These are phyloP conservation scores for Starmera pachycereana DNA, from an alignment of 805 yeast genomes.

Conservation along the genomic window DNA sequence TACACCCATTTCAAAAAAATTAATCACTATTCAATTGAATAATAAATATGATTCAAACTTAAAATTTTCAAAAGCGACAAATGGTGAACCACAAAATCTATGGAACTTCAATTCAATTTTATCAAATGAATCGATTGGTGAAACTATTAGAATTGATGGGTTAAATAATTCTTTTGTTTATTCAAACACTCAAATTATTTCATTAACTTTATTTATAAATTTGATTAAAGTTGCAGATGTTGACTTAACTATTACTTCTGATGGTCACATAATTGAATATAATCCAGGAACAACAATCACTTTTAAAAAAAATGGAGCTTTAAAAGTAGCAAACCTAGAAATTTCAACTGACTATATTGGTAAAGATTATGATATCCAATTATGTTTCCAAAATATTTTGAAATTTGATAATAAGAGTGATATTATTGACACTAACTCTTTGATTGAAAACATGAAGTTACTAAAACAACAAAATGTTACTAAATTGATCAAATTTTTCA, in stretches of 20 bases:
- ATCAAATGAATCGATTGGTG: slow-evolving; percentile 66
- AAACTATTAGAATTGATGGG: slow-evolving; percentile 54
- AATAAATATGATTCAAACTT: slow-evolving; percentile 40
- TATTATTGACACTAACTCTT: slow-evolving; percentile 15
- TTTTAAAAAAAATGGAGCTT: slow-evolving; percentile 24
- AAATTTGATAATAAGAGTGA: slow-evolving; percentile 36
- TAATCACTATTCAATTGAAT: slow-evolving; percentile 37
- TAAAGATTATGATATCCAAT: slow-evolving; percentile 48
- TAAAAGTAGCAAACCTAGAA: slow-evolving; percentile 37
- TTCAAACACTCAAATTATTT: slow-evolving; percentile 41
- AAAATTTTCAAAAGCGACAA: slow-evolving; percentile 57
- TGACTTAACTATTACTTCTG: slow-evolving; percentile 36
- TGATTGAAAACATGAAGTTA: slow-evolving; percentile 35
- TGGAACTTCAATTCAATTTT: slow-evolving; percentile 73
- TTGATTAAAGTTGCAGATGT: slow-evolving; percentile 56
- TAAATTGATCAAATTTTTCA: slow-evolving; percentile 49
- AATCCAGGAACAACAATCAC: slow-evolving; percentile 36
- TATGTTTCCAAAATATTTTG: slow-evolving; percentile 41
- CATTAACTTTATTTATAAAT: slow-evolving; percentile 49
- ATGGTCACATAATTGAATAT: slow-evolving; percentile 37
- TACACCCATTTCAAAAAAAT: slow-evolving; percentile 21
- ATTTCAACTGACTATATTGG: slow-evolving; percentile 61
- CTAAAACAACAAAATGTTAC: slow-evolving; percentile 44
- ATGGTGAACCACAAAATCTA: slow-evolving; percentile 35
- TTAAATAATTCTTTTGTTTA: slow-evolving; percentile 27